phyloP scores from a whole-genome alignment of 768 basidiomycete genomes.

The Tubosaeta sp. region DNA sequence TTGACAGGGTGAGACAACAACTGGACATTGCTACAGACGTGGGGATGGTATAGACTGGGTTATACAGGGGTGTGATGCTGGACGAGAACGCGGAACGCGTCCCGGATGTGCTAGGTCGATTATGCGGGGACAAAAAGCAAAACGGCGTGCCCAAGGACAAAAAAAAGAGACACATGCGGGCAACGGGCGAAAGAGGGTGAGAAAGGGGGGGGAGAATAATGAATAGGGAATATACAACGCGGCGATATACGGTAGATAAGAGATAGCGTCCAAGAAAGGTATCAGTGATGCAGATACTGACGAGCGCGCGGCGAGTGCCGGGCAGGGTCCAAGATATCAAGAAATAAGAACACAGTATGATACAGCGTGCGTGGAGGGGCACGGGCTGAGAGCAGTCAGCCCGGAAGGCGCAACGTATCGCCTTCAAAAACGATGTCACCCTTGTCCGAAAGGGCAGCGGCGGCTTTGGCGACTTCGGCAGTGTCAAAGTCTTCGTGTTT shows the following conservation, averaged over 20 bases:
- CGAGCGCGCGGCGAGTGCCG: background rate
- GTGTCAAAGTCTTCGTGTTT: slow-evolving; percentile 84
- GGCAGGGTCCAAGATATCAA: slow-evolving; percentile 23
- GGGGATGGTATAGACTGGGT: background rate
- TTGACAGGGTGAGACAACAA: background rate
- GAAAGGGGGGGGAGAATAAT: background rate
- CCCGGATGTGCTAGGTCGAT: background rate
- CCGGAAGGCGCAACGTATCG: slow-evolving; percentile 35
- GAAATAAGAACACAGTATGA: slow-evolving; percentile 13
- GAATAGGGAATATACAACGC: slow-evolving; percentile 11
- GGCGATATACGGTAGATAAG: slow-evolving; percentile 15
- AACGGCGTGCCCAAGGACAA: background rate
- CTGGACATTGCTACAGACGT: slow-evolving; percentile 21
- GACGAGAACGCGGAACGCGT: background rate
- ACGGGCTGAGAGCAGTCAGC: slow-evolving; percentile 6
- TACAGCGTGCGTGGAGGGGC: slow-evolving; percentile 4
- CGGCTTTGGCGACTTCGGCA: slow-evolving; percentile 56
- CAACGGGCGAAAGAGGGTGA: background rate
- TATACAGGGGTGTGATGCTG: background rate
- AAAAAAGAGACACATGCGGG: background rate
- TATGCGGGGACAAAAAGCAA: background rate
- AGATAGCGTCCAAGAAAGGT: slow-evolving; percentile 20
- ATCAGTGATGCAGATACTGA: slow-evolving; percentile 3
- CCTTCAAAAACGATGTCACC: slow-evolving; percentile 50
- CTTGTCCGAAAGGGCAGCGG: slow-evolving; percentile 42